Conservation (phyloP, 805 yeast genomes). For the Kazachstania psychrophila region DNA sequence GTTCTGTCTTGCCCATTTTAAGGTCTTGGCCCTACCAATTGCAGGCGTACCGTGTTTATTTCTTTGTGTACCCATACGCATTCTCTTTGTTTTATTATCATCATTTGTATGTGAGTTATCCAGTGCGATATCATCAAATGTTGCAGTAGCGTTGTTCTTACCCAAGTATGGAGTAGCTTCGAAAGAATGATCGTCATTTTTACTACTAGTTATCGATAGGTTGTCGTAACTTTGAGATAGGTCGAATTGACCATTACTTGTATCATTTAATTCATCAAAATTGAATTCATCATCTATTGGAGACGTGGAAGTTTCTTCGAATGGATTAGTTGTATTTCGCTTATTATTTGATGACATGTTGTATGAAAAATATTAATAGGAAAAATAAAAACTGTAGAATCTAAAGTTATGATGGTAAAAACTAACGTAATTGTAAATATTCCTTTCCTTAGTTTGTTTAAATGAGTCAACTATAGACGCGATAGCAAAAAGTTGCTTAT, state of each 20-base stretch:
- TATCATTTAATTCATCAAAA: conserved; percentile 13
- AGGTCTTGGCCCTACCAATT: conserved; percentile 50
- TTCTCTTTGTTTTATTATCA: conserved; percentile 45
- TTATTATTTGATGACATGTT: conserved; percentile 1
- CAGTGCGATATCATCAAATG: conserved; percentile 20
- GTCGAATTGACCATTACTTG: conserved; percentile 1
- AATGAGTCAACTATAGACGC: too few relatives aligned
- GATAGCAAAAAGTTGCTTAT: too few relatives aligned
- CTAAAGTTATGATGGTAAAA: too few relatives aligned
- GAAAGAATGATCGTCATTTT: conserved; percentile 19
- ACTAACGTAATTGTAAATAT: too few relatives aligned
- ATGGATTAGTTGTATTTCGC: conserved; percentile 4
- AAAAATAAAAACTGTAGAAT: too few relatives aligned
- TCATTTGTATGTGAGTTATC: conserved; percentile 13
- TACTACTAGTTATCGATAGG: background rate
- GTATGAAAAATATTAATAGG: too few relatives aligned
- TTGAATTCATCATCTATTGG: conserved; percentile 25
- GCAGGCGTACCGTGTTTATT: conserved; percentile 60
- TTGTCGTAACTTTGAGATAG: conserved; percentile 1
- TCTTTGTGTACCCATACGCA: conserved; percentile 88
- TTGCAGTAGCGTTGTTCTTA: conserved; percentile 1
- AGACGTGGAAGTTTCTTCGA: conserved; percentile 11
- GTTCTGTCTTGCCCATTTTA: conserved; percentile 39
- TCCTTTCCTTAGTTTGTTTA: too few relatives aligned
- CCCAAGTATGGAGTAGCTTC: conserved; percentile 24